A percentile compares a stretch with the other conserved stretches of the same genome.
These are phyloP conservation scores for Lithocarpus polystachyus DNA, from an alignment of 306 rosid species.

Conservation along the genomic window DNA sequence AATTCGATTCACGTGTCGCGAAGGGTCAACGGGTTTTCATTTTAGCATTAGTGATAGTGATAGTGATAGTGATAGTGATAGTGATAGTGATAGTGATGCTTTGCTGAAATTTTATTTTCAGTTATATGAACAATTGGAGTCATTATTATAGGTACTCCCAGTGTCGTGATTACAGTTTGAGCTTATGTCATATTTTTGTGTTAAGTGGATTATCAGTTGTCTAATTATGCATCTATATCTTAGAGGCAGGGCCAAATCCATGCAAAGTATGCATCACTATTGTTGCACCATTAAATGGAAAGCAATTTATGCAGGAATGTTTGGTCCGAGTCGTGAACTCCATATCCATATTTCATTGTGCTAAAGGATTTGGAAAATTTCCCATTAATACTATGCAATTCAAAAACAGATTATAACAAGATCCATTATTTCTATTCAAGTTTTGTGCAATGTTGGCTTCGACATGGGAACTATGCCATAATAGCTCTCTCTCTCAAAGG, in stretches of 20 bases:
- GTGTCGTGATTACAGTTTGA: too few species aligned
- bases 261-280: neutral
- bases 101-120: neutral
- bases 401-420: neutral
- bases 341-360: neutral
- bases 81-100: too few species aligned
- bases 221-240: neutral
- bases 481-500: neutral
- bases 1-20: slow-evolving; percentile 1
- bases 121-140: neutral
- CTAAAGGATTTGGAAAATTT: neutral
- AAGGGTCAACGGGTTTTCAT: slow-evolving; percentile 1
- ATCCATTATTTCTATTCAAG: neutral
- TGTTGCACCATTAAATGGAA: neutral
- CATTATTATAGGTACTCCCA: too few species aligned
- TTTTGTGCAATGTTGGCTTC: neutral
- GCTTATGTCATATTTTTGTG: too few species aligned
- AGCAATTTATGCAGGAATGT: neutral
- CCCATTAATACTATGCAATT: neutral
- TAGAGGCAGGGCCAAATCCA: neutral
- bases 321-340: neutral
- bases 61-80: neutral
- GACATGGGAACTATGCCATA: neutral
- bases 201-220: too few species aligned
- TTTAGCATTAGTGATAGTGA: neutral